Evolutionary conservation across 2,329 filamentous ascomycete genomes (phyloP).

Genomic region (Aspergillus ruber): DNA sequence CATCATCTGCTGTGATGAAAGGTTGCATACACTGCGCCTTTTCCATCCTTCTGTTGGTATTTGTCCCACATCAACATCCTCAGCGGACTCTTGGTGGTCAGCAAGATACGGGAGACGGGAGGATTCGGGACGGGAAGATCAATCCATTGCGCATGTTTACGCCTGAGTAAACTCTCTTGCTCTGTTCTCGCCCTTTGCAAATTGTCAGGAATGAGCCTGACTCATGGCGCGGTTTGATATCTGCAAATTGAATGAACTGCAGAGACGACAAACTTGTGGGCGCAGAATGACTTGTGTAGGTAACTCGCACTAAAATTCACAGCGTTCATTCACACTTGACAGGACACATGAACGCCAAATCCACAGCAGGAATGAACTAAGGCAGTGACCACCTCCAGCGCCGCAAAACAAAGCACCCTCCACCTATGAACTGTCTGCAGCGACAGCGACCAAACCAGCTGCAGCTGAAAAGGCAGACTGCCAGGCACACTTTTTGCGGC

Average conservation of each 20-base stretch:
- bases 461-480: slow-evolving; percentile 3
- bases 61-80: slow-evolving; percentile 10
- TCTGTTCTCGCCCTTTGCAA: not conserved
- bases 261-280: not conserved
- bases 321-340: not conserved
- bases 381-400: not conserved
- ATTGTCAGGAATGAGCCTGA: not conserved
- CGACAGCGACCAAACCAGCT: slow-evolving; percentile 1
- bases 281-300: not conserved
- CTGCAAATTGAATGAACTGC: slow-evolving; percentile 4
- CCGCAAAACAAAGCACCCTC: slow-evolving; percentile 8
- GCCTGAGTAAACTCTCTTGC: slow-evolving; percentile 10
- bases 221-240: slow-evolving; percentile 24
- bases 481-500: slow-evolving; percentile 10
- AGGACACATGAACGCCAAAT: not conserved
- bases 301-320: not conserved
- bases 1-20: not conserved
- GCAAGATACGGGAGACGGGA: slow-evolving; percentile 8
- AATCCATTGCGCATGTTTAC: slow-evolving; percentile 6
- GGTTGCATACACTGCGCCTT: not conserved
- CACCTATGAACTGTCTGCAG: slow-evolving; percentile 15
- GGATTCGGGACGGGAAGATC: slow-evolving; percentile 2
- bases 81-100: slow-evolving; percentile 3
- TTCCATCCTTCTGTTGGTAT: not conserved
- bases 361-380: not conserved